Evolutionary conservation across 1,284 basidiomycete species (phyloP).

Genomic region (Stereum hirsutum): DNA sequence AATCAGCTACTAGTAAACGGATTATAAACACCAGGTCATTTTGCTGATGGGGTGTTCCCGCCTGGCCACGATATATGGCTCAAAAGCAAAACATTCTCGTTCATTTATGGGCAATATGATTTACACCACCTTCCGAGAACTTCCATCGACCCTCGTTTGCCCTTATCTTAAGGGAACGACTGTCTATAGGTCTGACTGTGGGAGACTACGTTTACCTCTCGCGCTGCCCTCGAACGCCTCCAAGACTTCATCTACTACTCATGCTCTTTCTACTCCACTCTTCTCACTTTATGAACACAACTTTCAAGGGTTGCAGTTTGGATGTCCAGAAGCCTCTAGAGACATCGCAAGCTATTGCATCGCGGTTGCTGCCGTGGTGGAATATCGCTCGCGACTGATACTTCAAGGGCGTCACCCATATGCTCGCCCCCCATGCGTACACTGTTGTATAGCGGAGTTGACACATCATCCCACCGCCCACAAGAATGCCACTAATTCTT

Average conservation of each 20-base stretch:
- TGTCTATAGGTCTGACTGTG: no score
- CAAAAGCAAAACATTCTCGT: constrained; percentile 93
- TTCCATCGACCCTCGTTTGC: constrained; percentile 81
- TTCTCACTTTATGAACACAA: constrained; percentile 81
- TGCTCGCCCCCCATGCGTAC: no score
- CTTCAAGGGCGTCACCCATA: constrained; percentile 76
- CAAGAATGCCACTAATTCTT: no score
- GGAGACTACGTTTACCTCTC: no score
- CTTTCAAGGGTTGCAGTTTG: constrained; percentile 63
- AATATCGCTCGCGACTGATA: constrained; percentile 92
- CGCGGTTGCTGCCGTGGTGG: constrained; percentile 76
- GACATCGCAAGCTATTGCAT: constrained; percentile 93
- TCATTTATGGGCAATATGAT: constrained; percentile 87
- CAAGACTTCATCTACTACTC: constrained; percentile 87
- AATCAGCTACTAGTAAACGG: no score
- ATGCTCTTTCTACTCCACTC: constrained; percentile 87
- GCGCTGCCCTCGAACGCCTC: constrained; percentile 29
- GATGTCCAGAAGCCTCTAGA: constrained; percentile 94
- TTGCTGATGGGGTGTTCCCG: constrained; percentile 79
- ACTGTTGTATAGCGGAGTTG: no score
- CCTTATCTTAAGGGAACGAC: no score
- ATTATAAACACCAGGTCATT: no score
- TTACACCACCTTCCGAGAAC: constrained; percentile 85
- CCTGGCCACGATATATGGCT: constrained; percentile 82
- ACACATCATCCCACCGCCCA: no score